Conservation (phyloP, 106 monocot genomes). For the Chionographis japonica region DNA sequence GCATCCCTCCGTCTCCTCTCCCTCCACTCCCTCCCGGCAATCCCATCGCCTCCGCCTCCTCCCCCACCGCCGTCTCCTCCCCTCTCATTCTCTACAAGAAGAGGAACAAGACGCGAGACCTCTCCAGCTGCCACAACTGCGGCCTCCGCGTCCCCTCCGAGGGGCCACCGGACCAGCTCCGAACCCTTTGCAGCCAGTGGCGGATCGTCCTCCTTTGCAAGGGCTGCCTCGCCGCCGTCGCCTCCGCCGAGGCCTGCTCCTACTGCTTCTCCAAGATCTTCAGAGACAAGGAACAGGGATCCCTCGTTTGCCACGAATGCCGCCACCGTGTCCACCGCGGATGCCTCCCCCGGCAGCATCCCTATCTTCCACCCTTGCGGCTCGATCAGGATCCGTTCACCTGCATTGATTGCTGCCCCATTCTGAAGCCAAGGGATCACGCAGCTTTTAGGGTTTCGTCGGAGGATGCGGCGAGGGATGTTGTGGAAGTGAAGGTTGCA, state of each 20-base stretch:
- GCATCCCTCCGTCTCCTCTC: background rate
- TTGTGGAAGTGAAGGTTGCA: conserved; percentile 17
- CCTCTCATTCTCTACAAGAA: too few species aligned
- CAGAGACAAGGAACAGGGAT: background rate
- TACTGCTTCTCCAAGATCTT: conserved; percentile 48
- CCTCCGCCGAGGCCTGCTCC: conserved; percentile 43
- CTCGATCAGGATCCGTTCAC: conserved; percentile 30
- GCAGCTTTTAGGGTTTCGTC: background rate
- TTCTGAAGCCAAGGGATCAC: conserved; percentile 8
- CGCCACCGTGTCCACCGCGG: conserved; percentile 41
- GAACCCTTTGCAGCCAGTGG: conserved; percentile 44
- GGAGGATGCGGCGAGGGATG: conserved; percentile 17
- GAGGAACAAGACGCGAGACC: background rate
- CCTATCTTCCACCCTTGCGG: conserved; percentile 9
- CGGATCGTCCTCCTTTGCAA: conserved; percentile 63
- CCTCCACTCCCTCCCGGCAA: background rate
- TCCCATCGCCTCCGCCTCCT: background rate
- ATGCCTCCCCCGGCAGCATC: conserved; percentile 49
- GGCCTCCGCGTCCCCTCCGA: conserved; percentile 5
- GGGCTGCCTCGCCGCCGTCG: conserved; percentile 29
- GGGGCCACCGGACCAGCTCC: conserved; percentile 9
- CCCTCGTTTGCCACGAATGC: conserved; percentile 40
- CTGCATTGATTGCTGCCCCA: conserved; percentile 60
- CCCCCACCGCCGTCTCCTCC: conserved; percentile 2
- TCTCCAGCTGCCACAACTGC: conserved; percentile 47